Percentiles rank a stretch among this genome's conserved stretches.
Conservation (phyloP, 1,284 basidiomycete genomes). For the Tranzscheliella williamsii region DNA sequence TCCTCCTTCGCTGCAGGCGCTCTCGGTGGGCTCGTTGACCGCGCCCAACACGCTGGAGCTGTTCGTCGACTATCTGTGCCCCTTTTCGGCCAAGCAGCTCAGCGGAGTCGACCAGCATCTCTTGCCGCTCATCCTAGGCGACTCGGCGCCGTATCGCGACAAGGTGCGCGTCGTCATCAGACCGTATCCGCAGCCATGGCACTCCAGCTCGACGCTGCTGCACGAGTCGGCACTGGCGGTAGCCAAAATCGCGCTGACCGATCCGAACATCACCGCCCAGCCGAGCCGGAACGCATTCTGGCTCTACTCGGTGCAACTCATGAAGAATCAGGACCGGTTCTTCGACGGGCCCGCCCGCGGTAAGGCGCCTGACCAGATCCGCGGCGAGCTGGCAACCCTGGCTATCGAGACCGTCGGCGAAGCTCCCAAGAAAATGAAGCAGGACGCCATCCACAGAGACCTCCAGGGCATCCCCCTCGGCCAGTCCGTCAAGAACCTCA, state of each 20-base stretch:
- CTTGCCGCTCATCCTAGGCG: constrained; percentile 55
- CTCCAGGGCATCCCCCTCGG: constrained; percentile 58
- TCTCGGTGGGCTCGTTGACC: constrained; percentile 71
- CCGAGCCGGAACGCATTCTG: constrained; percentile 44
- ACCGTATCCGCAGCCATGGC: constrained; percentile 74
- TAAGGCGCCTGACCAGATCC: constrained; percentile 73
- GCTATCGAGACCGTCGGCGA: constrained; percentile 66
- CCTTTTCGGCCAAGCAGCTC: constrained; percentile 67
- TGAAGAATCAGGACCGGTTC: constrained; percentile 74
- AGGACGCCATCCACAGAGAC: constrained; percentile 62
- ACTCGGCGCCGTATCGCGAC: constrained; percentile 66
- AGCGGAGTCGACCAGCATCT: constrained; percentile 61
- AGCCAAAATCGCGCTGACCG: constrained; percentile 65
- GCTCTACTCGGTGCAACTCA: constrained; percentile 67
- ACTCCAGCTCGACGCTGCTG: constrained; percentile 68
- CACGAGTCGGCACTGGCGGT: constrained; percentile 79
- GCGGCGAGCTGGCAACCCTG: constrained; percentile 71
- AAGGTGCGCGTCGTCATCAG: constrained; percentile 80
- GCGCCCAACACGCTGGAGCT: constrained; percentile 83
- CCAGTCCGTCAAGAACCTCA: constrained; percentile 67
- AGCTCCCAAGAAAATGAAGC: constrained; percentile 57
- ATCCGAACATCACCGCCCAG: constrained; percentile 9
- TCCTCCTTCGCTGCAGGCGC: constrained; percentile 74
- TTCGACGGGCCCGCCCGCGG: constrained; percentile 76
- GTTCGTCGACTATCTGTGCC: constrained; percentile 66